Conservation (phyloP, 2,329 filamentous ascomycete genomes). For the Scedosporium aurantiacum region DNA sequence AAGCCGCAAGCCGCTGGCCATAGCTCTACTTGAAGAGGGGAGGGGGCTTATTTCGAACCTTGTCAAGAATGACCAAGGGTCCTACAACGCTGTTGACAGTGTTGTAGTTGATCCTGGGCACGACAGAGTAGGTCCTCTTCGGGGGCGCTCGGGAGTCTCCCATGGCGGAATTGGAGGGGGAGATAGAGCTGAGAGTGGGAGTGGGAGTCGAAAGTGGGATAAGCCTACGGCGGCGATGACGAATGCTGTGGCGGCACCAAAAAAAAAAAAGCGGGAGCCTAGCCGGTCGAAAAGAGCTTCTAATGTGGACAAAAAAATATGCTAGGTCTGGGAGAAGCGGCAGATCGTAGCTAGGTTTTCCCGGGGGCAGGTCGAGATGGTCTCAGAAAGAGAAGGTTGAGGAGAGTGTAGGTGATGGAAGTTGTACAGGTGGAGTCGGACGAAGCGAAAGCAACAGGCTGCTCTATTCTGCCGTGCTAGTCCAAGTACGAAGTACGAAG, state of each 20-base stretch:
- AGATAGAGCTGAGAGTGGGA: neutral
- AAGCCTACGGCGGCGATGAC: neutral
- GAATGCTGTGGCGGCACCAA: neutral
- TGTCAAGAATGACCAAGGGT: conserved; percentile 92
- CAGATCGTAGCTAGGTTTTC: neutral
- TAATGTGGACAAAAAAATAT: neutral
- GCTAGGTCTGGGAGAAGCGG: neutral
- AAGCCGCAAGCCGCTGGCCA: neutral
- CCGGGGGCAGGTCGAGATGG: neutral
- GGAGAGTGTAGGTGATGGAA: neutral
- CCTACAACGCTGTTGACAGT: conserved; percentile 97
- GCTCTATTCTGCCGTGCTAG: neutral
- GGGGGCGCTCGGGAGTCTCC: conserved; percentile 47
- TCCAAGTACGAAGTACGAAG: no score
- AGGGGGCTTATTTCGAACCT: conserved; percentile 41
- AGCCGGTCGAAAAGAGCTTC: neutral
- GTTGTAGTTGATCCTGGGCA: conserved; percentile 76
- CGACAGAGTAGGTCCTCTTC: conserved; percentile 42
- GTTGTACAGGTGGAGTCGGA: neutral
- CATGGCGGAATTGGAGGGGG: conserved; percentile 22
- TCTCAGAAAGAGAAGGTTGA: neutral
- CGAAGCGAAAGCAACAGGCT: neutral
- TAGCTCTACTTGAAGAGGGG: neutral
- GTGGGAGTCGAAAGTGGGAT: neutral
- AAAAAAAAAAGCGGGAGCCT: neutral